Evolutionary conservation across 176 grass and related monocot genomes (phyloP).

Genomic region (Cenchrus americanus): DNA sequence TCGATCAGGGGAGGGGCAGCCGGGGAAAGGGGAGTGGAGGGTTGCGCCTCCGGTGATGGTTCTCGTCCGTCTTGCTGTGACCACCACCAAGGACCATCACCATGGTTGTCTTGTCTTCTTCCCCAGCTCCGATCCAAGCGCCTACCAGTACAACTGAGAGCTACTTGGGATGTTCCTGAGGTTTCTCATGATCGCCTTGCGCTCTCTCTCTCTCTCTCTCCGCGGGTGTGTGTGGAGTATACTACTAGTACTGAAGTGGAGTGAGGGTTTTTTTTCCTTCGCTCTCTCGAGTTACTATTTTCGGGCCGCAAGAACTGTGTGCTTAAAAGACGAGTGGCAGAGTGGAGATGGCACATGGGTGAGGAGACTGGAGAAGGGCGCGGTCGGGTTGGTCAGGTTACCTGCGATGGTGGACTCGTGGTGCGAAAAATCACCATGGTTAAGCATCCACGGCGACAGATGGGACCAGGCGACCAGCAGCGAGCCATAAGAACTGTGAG

Average conservation of each 20-base stretch:
- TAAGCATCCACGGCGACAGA: conserved; percentile 25
- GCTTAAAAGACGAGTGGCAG: conserved; percentile 25
- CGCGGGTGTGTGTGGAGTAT: not conserved
- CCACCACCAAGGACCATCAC: conserved; percentile 33
- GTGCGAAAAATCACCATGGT: conserved; percentile 48
- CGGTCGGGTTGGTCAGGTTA: conserved; percentile 4
- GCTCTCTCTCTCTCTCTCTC: no score
- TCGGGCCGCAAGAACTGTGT: conserved; percentile 13
- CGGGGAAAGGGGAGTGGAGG: conserved; percentile 25
- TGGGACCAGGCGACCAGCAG: not conserved
- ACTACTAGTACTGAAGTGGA: conserved; percentile 31
- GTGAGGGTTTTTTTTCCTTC: not conserved
- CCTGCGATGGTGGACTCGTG: not conserved
- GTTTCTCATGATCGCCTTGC: conserved; percentile 39
- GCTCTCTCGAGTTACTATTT: not conserved
- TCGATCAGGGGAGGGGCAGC: conserved; percentile 22
- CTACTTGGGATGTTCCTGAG: conserved; percentile 17
- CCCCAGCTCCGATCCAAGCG: conserved; percentile 54
- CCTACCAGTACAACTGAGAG: conserved; percentile 27
- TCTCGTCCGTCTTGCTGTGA: conserved; percentile 14
- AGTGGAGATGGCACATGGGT: not conserved
- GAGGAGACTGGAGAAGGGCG: not conserved
- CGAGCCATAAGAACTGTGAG: not conserved
- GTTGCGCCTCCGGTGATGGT: conserved; percentile 24
- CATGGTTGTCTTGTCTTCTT: conserved; percentile 43